phyloP scores from a whole-genome alignment of 2,329 filamentous ascomycete genomes.

The Byssothecium circinans region DNA sequence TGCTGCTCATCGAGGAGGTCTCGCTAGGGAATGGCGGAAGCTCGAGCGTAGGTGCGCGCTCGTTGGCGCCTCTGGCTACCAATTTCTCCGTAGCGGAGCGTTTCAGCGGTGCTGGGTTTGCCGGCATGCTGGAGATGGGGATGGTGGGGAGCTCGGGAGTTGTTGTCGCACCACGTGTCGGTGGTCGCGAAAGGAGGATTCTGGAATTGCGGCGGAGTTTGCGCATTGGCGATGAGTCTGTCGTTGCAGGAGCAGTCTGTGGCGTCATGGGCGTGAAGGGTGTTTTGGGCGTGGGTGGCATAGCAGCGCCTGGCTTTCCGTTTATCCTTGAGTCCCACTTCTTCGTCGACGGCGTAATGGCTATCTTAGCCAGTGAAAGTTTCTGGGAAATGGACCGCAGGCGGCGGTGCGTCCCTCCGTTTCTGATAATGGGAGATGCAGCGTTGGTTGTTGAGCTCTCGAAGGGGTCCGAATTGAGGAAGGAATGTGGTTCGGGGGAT shows the following conservation, averaged over 20 bases:
- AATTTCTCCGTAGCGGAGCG: constrained; percentile 19
- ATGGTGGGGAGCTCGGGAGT: constrained; percentile 29
- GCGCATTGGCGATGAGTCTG: constrained; percentile 16
- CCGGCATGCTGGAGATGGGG: constrained; percentile 15
- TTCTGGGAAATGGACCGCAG: constrained; percentile 43
- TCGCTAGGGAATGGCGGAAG: constrained; percentile 36
- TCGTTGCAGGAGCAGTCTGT: constrained; percentile 30
- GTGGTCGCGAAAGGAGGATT: constrained; percentile 25
- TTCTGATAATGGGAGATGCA: constrained; percentile 37
- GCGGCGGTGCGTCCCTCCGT: constrained; percentile 37
- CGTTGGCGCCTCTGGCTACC: constrained; percentile 39
- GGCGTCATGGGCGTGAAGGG: constrained; percentile 31
- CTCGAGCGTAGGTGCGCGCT: constrained; percentile 38
- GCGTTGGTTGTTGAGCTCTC: constrained; percentile 33
- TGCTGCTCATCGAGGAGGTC: constrained; percentile 17
- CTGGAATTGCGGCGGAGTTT: constrained; percentile 37
- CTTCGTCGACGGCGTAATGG: constrained; percentile 38
- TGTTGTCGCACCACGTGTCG: constrained; percentile 21
- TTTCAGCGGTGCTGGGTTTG: constrained; percentile 9
- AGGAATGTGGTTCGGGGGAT: constrained; percentile 36
- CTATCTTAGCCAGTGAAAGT: constrained; percentile 42
- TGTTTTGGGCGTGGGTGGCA: constrained; percentile 1
- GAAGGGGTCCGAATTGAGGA: constrained; percentile 44
- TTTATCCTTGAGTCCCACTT: constrained; percentile 34
- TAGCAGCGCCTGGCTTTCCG: constrained; percentile 7